phyloP scores from a whole-genome alignment of 2,329 filamentous ascomycete genomes.

The Diaporthe capsici region DNA sequence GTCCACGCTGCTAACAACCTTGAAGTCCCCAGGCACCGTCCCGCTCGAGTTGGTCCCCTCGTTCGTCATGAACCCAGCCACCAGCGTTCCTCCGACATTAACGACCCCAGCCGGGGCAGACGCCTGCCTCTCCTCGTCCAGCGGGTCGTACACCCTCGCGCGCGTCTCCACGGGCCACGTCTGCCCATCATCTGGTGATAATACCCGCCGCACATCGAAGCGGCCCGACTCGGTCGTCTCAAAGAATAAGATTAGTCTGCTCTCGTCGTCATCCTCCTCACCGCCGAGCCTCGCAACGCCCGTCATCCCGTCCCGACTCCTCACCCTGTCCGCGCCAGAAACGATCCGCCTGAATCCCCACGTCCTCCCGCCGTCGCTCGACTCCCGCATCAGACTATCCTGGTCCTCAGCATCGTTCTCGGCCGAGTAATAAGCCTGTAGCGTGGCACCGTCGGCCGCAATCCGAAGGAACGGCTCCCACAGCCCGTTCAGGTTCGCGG shows the following conservation, averaged over 20 bases:
- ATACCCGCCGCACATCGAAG: constrained; percentile 56
- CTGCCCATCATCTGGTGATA: constrained; percentile 56
- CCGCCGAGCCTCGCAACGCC: no score
- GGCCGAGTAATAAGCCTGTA: constrained; percentile 61
- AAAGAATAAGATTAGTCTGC: constrained; percentile 58
- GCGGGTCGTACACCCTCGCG: constrained; percentile 54
- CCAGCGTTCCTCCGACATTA: constrained; percentile 58
- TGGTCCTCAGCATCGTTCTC: constrained; percentile 57
- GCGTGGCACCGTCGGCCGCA: constrained; percentile 51
- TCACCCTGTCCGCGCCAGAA: constrained; percentile 50
- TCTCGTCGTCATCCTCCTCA: constrained; percentile 43
- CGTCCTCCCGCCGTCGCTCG: constrained; percentile 55
- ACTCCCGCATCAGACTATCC: constrained; percentile 57
- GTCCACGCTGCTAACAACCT: constrained; percentile 49
- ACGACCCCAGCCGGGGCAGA: constrained; percentile 57
- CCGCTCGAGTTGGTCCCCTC: constrained; percentile 50
- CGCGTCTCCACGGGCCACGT: constrained; percentile 55
- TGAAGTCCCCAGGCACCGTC: constrained; percentile 50
- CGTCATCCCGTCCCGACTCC: constrained; percentile 60
- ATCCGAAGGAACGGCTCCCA: constrained; percentile 63
- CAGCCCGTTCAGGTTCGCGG: constrained; percentile 50
- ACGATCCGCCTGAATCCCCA: constrained; percentile 53
- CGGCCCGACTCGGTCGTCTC: constrained; percentile 53
- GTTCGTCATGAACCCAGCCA: constrained; percentile 61
- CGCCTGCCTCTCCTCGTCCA: constrained; percentile 47